A percentile compares a stretch with the other conserved stretches of the same genome.
Evolutionary conservation across 345 rosid species (phyloP).

Genomic region (Aquilaria sinensis): DNA sequence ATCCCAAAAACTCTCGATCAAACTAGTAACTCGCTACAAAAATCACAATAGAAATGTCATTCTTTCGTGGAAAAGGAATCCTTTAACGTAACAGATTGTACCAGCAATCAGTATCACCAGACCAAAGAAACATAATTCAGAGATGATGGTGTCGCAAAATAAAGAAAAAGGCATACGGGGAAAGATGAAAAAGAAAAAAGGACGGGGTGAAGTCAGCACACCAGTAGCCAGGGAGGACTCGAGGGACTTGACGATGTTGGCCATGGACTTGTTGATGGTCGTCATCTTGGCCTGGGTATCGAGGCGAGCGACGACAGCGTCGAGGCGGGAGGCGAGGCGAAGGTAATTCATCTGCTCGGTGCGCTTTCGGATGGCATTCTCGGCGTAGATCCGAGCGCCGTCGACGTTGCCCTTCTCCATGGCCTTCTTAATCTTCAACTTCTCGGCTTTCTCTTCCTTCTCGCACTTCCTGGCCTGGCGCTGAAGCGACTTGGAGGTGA

Average conservation of each 20-base stretch:
- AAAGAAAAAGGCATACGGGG: not conserved
- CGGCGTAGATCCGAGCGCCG: slow-evolving; percentile 97
- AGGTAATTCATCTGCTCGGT: slow-evolving; percentile 99
- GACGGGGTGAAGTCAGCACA: slow-evolving; percentile 8
- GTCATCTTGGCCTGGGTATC: slow-evolving; percentile 98
- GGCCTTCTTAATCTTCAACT: slow-evolving; percentile 92
- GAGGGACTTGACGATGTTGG: slow-evolving; percentile 81
- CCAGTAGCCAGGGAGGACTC: slow-evolving; percentile 86
- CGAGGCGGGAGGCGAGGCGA: slow-evolving; percentile 84
- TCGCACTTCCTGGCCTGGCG: slow-evolving; percentile 92
- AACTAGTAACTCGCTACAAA: too few species aligned
- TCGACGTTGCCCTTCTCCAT: slow-evolving; percentile 99
- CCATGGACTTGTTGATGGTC: slow-evolving; percentile 88
- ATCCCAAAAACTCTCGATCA: too few species aligned
- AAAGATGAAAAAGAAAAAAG: not conserved
- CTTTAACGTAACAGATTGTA: too few species aligned
- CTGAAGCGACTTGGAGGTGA: slow-evolving; percentile 89
- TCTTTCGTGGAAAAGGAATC: too few species aligned
- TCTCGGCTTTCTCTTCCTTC: slow-evolving; percentile 98
- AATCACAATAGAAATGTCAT: too few species aligned
- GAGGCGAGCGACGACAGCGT: slow-evolving; percentile 90
- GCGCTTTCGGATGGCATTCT: slow-evolving; percentile 90
- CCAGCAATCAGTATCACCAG: not conserved
- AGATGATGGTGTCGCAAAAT: not conserved
- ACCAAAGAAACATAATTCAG: not conserved